These are phyloP conservation scores for Termitomyces sp. DNA, from an alignment of 768 basidiomycete species.

Conservation along the genomic window DNA sequence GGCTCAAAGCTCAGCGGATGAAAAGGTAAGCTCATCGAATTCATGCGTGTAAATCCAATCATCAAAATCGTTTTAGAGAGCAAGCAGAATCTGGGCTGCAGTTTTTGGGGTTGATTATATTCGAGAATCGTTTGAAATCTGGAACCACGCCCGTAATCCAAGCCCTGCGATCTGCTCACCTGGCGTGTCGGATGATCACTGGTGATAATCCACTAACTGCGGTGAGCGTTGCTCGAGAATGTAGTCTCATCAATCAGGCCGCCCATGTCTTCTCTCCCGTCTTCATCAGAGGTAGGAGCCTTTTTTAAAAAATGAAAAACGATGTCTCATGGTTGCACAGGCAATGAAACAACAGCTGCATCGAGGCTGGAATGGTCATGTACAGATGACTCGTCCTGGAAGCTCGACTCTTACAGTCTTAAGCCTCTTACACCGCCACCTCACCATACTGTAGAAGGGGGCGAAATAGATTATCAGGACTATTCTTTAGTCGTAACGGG, in stretches of 20 bases:
- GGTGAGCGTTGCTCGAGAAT: conserved; percentile 95
- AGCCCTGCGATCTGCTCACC: conserved; percentile 80
- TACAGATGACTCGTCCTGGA: conserved; percentile 83
- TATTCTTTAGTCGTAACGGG: conserved; percentile 92
- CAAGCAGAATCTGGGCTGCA: conserved; percentile 88
- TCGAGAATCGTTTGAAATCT: conserved; percentile 96
- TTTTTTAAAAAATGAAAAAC: background rate
- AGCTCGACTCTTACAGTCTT: conserved; percentile 84
- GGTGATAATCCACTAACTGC: conserved; percentile 97
- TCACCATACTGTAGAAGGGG: conserved; percentile 67
- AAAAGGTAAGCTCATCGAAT: conserved; percentile 58
- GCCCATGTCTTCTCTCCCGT: conserved; percentile 84
- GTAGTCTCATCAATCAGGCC: conserved; percentile 81
- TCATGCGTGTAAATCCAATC: background rate
- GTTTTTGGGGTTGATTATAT: conserved; percentile 94
- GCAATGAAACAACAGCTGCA: conserved; percentile 44
- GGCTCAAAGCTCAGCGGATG: conserved; percentile 97
- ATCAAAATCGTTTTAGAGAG: conserved; percentile 52
- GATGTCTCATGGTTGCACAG: conserved; percentile 28
- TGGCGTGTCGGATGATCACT: conserved; percentile 97
- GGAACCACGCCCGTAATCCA: conserved; percentile 90
- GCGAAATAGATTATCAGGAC: conserved; percentile 76
- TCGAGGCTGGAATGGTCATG: conserved; percentile 87
- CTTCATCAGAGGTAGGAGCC: conserved; percentile 66
- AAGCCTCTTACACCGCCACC: conserved; percentile 72